These are phyloP conservation scores for Colletotrichum viniferum DNA, from an alignment of 2,329 filamentous ascomycete species.

Conservation along the genomic window DNA sequence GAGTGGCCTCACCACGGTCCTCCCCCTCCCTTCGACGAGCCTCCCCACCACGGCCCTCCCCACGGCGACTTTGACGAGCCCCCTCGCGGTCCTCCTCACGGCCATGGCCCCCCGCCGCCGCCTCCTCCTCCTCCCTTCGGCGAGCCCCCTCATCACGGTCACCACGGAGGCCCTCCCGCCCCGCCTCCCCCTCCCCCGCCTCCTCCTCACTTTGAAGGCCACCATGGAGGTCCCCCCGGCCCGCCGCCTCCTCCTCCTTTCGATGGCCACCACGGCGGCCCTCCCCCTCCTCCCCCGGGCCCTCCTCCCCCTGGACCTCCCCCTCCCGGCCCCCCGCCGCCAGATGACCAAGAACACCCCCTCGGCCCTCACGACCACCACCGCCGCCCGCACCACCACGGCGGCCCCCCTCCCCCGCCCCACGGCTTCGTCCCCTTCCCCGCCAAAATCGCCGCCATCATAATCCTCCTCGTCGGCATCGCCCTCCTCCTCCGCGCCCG, in stretches of 20 bases:
- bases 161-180: background rate
- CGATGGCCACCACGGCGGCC: background rate
- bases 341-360: background rate
- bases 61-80: constrained; percentile 12
- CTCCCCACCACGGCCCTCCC: constrained; percentile 23
- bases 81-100: background rate
- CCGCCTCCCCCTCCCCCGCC: background rate
- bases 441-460: constrained; percentile 25
- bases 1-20: constrained; percentile 26
- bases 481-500: constrained; percentile 27
- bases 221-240: background rate
- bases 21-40: constrained; percentile 19
- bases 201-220: background rate
- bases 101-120: background rate
- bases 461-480: constrained; percentile 30
- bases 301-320: background rate
- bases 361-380: background rate
- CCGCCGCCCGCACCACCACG: background rate
- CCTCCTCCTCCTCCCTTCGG: background rate
- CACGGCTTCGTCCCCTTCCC: constrained; percentile 24
- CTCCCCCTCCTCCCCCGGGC: background rate
- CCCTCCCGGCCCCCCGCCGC: background rate
- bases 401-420: background rate
- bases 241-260: background rate
- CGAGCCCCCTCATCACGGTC: background rate